Conservation (phyloP, 2,329 filamentous ascomycete genomes). For the Fusarium mundagurra region DNA sequence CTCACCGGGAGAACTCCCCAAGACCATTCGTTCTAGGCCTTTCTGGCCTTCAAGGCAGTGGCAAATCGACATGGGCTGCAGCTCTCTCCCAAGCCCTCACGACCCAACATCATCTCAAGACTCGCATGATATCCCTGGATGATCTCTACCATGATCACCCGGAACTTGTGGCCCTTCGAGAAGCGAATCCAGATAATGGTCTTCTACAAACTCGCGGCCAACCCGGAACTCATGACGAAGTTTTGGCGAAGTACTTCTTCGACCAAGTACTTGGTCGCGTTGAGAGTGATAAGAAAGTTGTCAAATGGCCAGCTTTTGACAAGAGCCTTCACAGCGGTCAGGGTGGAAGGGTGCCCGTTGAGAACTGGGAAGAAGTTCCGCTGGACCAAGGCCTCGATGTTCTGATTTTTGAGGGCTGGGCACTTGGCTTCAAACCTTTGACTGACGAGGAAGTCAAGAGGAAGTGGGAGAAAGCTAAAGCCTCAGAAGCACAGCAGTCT, state of each 20-base stretch:
- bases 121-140: conserved; percentile 32
- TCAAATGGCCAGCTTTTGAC: conserved; percentile 38
- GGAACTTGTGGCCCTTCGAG: conserved; percentile 29
- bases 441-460: conserved; percentile 7
- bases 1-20: conserved; percentile 13
- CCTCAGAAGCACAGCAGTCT: background rate
- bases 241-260: conserved; percentile 23
- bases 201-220: conserved; percentile 35
- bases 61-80: conserved; percentile 42
- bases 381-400: conserved; percentile 25
- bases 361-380: conserved; percentile 30
- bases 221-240: conserved; percentile 38
- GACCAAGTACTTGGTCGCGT: background rate
- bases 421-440: conserved; percentile 36
- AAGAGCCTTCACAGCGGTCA: conserved; percentile 38
- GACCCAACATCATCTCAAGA: conserved; percentile 26
- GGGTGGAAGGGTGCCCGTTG: conserved; percentile 28
- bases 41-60: conserved; percentile 41
- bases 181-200: conserved; percentile 30
- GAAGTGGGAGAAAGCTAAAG: conserved; percentile 32
- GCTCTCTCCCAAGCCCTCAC: conserved; percentile 29
- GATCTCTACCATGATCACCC: conserved; percentile 34
- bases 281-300: background rate
- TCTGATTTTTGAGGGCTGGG: conserved; percentile 42
- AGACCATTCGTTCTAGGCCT: conserved; percentile 36